Evolutionary conservation across 2,329 filamentous ascomycete species (phyloP), one percentile per base, ranked within the genome.

Genomic region (Monosporascus sp.): DNA sequence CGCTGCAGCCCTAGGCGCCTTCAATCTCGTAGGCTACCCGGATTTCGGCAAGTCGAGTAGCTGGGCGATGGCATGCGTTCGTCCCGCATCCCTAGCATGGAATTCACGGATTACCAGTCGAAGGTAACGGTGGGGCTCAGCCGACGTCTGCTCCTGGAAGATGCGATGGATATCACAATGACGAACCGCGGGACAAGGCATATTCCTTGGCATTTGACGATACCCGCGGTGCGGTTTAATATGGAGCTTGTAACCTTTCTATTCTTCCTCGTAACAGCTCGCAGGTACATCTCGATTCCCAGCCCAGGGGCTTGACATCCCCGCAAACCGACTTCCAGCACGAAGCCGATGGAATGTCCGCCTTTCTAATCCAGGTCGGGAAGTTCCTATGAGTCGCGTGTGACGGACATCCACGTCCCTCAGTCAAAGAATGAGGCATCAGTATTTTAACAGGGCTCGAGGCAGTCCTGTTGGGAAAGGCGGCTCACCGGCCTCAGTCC

Each of bases 371-470:
- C 31, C 31, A 5, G 11, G 9, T 35, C 31, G 31, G 31, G 31
- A 35, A 35, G 31, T 35, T 35, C 31, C 31, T 35, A 59, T 52
- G 57, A 58, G 48, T 57, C 52, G 54, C 54, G 59, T 54, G 56
- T 55, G 57, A 61, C 55, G 56, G 52, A 58, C 51, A 37, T 48
- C 52, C 27, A 14, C 11, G 9, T 35, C 14, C 31, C 1, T 5
- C 11, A 35, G 9, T 48, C 17, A 47, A 51, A 44, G 46, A 43
- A 46, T 49, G 18, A n/a, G 45, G 49, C 38, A 39, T 14, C 9
- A 35, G 31, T 14, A 14, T 35, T 14, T 14, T 14, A 35, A 5
- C 31, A 14, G 31, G 31, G 9, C 31, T 14, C 31, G 9, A 35
- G 31, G 31, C 9, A 5, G 9, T 35, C 31, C 11, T 14, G 31